Evolutionary conservation across 345 rosid species (phyloP), one percentile per base, ranked within the genome.

Genomic region (Hypericum androsaemum): DNA sequence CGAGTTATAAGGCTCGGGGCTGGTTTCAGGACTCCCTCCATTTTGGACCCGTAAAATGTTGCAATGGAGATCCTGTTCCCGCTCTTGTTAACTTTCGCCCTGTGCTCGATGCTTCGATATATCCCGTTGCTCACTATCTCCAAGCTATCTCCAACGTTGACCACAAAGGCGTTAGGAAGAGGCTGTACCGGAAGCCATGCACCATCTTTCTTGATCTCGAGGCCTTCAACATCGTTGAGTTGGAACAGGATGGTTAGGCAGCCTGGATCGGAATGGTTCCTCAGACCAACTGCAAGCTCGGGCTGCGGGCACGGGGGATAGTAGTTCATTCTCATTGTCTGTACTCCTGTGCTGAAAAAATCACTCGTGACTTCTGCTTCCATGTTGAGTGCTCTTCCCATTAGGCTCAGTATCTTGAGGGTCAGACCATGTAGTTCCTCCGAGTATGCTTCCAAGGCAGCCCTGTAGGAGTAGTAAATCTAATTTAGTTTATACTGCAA

Each of bases 391-490:
- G 17, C 17, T 45, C 13, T 45, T 11, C 8, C 5, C 49, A 45
- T 44, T 7, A 12, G 38, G 55, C 32, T 22, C 32, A 22, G 2
- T 22, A 22, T 22, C 32, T 22, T 22, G 32, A 22, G 32, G 4
- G 32, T 22, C 32, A 22, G 32, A 22, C 2, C 1, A 22, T 22
- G 32, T 4, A 22, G 1, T 22, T 22, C 32, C 32, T 22, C 32
- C 1, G 32, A 22, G 32, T 22, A 22, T 22, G 32, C 32, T 22
- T 22, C 32, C 32, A 22, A 22, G 32, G 32, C 4, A 0, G 8
- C 35, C 61, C 53, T 59, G 32, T 16, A 41, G 0, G 52, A 15
- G 39, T n/a, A n/a, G n/a, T n/a, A n/a, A n/a, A n/a, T n/a, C n/a
- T n/a, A n/a, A n/a, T n/a, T n/a, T n/a, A n/a, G n/a, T n/a, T n/a